Evolutionary conservation across 305 asterid species (phyloP).

Genomic region (Solanum hybrid): DNA sequence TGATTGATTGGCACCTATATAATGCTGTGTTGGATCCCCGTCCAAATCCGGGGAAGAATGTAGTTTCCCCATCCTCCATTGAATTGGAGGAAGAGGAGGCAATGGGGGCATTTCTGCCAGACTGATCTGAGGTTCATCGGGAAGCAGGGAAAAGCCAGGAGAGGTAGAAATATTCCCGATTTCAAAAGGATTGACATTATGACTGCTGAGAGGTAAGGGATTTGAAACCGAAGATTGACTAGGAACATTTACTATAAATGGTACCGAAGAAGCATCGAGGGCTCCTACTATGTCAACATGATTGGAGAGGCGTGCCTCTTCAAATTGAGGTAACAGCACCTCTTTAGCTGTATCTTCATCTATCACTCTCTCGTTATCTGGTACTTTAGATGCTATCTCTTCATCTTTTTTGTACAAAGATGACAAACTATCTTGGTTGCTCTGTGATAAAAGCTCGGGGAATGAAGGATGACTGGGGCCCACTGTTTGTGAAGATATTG

Average conservation of each 20-base stretch:
- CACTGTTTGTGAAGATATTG: neutral
- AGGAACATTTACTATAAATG: constrained; percentile 12
- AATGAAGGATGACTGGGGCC: constrained; percentile 3
- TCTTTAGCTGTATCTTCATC: constrained; percentile 20
- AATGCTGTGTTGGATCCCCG: constrained; percentile 21
- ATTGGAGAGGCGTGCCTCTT: constrained; percentile 23
- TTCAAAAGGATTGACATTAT: constrained; percentile 16
- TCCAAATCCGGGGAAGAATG: constrained; percentile 33
- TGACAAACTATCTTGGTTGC: neutral
- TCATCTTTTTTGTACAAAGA: constrained; percentile 20
- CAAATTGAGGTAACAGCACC: constrained; percentile 23
- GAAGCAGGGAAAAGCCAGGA: constrained; percentile 29
- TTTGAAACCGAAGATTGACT: constrained; percentile 25
- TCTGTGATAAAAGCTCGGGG: constrained; percentile 4
- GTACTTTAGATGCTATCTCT: constrained; percentile 15
- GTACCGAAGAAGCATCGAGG: constrained; percentile 11
- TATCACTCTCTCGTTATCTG: constrained; percentile 15
- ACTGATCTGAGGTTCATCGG: constrained; percentile 27
- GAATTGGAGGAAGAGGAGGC: constrained; percentile 99
- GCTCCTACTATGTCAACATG: constrained; percentile 22
- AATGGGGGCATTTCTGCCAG: constrained; percentile 67
- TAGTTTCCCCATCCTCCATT: constrained; percentile 77
- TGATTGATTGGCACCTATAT: constrained; percentile 4
- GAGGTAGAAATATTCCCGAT: constrained; percentile 20
- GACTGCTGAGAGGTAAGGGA: constrained; percentile 22